These are phyloP conservation scores for Glycine latifolia DNA, from an alignment of 306 rosid species.

Conservation along the genomic window DNA sequence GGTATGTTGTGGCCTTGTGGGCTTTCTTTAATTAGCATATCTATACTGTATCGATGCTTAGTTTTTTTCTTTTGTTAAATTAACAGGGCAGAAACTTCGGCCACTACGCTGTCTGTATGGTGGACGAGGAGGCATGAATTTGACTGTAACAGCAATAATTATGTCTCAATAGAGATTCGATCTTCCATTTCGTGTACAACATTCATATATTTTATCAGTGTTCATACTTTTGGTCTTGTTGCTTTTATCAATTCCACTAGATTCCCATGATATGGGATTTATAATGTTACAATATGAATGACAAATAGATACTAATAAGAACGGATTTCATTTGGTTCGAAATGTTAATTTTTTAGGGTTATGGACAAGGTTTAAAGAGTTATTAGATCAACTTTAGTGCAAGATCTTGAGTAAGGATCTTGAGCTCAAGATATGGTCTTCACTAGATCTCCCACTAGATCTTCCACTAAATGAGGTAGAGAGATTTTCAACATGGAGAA, in stretches of 20 bases:
- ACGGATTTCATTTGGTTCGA: background rate
- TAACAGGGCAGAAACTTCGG: constrained; percentile 85
- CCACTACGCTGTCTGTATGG: constrained; percentile 65
- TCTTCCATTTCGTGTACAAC: background rate
- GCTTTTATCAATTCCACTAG: background rate
- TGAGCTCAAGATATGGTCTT: too few species aligned
- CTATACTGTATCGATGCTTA: background rate
- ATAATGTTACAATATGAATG: background rate
- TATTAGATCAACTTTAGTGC: too few species aligned
- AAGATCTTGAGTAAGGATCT: too few species aligned
- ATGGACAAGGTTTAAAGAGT: too few species aligned
- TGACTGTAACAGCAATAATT: background rate
- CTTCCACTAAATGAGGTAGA: too few species aligned
- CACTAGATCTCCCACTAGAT: too few species aligned
- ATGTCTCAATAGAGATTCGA: background rate
- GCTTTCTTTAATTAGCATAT: too few species aligned
- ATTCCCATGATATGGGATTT: background rate
- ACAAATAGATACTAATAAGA: background rate
- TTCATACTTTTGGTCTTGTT: background rate
- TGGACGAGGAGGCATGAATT: constrained; percentile 57
- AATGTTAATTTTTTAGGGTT: background rate
- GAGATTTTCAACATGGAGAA: too few species aligned
- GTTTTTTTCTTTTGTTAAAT: background rate
- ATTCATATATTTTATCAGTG: background rate
- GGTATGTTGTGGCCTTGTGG: background rate